Conservation (phyloP, 805 yeast species). For the Cyberlindnera mycetangii region DNA sequence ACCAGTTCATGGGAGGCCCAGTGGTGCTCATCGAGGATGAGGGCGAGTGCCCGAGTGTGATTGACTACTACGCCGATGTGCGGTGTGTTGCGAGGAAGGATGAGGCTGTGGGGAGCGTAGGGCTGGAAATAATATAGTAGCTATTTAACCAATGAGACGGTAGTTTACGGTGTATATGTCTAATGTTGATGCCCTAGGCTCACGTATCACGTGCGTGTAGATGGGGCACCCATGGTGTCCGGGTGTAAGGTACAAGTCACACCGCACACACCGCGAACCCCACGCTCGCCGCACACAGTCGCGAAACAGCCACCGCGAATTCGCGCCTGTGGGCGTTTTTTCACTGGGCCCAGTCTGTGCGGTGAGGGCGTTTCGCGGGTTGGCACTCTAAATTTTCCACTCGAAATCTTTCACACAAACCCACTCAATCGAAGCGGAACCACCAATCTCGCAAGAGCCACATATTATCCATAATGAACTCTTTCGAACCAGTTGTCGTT, state of each 20-base stretch:
- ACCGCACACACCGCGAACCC: too few relatives aligned
- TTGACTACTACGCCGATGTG: constrained; percentile 16
- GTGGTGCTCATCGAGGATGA: constrained; percentile 8
- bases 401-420: constrained; percentile 19
- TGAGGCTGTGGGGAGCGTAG: too few relatives aligned
- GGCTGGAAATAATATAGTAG: too few relatives aligned
- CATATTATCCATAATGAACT: constrained; percentile 37
- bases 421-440: neutral
- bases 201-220: too few relatives aligned
- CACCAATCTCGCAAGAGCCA: constrained; percentile 12
- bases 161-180: too few relatives aligned
- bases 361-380: constrained; percentile 2
- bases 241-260: too few relatives aligned
- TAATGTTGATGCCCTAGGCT: too few relatives aligned
- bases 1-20: neutral
- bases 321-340: neutral
- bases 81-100: neutral
- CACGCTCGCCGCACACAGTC: too few relatives aligned
- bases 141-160: too few relatives aligned
- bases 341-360: neutral
- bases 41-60: neutral
- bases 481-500: constrained; percentile 96
- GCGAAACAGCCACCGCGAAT: too few relatives aligned
- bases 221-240: too few relatives aligned
- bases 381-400: constrained; percentile 12